Conservation (phyloP, 495 filamentous ascomycete species). For the Aspergillus nidulans region DNA sequence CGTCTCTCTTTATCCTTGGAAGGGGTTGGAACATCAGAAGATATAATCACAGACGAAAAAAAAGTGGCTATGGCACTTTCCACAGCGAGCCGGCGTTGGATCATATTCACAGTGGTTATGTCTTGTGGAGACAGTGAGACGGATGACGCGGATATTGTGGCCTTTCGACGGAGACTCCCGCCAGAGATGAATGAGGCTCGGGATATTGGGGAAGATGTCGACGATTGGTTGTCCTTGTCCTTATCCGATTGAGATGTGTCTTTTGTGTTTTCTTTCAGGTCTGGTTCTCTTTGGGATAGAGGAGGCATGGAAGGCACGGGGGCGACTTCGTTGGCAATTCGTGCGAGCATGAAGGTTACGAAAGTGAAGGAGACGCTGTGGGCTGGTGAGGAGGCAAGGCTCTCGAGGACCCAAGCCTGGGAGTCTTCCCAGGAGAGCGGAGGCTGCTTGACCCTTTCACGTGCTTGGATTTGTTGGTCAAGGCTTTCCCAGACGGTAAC, state of each 20-base stretch:
- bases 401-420: slow-evolving; percentile 65
- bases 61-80: slow-evolving; percentile 30
- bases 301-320: slow-evolving; percentile 25
- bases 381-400: slow-evolving; percentile 62
- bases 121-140: slow-evolving; percentile 10
- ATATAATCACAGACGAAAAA: slow-evolving; percentile 37
- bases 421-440: slow-evolving; percentile 56
- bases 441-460: slow-evolving; percentile 45
- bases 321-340: slow-evolving; percentile 45
- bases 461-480: slow-evolving; percentile 54
- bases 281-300: slow-evolving; percentile 6
- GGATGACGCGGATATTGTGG: slow-evolving; percentile 11
- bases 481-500: slow-evolving; percentile 63
- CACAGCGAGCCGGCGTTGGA: slow-evolving; percentile 31
- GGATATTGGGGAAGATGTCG: slow-evolving; percentile 18
- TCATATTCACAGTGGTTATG: slow-evolving; percentile 8
- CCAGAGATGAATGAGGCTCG: slow-evolving; percentile 30
- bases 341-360: slow-evolving; percentile 68
- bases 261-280: background rate
- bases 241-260: background rate
- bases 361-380: slow-evolving; percentile 86
- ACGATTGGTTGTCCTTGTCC: slow-evolving; percentile 3
- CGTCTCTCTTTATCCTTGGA: slow-evolving; percentile 41
- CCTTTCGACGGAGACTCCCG: slow-evolving; percentile 32
- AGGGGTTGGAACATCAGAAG: slow-evolving; percentile 24